Base-by-base conservation (phyloP, 306 rosid genomes). In the Lathyrus sativus region DNA sequence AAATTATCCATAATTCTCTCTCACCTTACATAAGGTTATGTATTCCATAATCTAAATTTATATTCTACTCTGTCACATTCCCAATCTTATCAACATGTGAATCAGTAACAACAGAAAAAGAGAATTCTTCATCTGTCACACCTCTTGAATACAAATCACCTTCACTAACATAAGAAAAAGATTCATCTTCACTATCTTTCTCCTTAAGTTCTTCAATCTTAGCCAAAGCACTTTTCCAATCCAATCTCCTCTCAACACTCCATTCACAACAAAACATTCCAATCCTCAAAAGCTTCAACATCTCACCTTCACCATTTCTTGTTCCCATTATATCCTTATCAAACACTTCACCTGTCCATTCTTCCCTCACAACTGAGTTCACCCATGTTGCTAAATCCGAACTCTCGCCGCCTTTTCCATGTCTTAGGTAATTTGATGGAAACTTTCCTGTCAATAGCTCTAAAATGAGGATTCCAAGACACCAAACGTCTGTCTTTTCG, bases 301-400 rank as follows among this genome's bases (percentile, higher is more conserved):
- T 74, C 45, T 89, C 89, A 6, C 85, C 86, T 50, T 86, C 87
- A 7, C 91, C 80, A 6, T 80, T 67, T 38, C 62, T 79, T 1
- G 62, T 67, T 8, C 79, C 77, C 24, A 51, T 24, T 13, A 89
- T 89, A 46, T 76, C 85, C 11, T 78, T 74, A 41, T 89, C 96
- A 64, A 89, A 84, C 53, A 89, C 89, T 62, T 89, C 91, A 0
- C 88, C 91, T 0, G 84, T 86, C 96, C 96, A 89, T 70, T 86
- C 96, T 57, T 89, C 91, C 38, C 85, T 80, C 58, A 86, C 88
- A 10, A 89, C 86, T 11, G 83, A 74, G 56, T 74, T 80, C n/a
- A 87, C 92, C 92, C 96, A 89, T 8, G 74, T 79, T 12, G 81
- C 84, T 65, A 87, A 59, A 71, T 85, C 96, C 5, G 55, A 71